Evolutionary conservation across 2,329 filamentous ascomycete genomes (phyloP), one percentile per base, ranked within the genome.

Genomic region (Chalara sp.): DNA sequence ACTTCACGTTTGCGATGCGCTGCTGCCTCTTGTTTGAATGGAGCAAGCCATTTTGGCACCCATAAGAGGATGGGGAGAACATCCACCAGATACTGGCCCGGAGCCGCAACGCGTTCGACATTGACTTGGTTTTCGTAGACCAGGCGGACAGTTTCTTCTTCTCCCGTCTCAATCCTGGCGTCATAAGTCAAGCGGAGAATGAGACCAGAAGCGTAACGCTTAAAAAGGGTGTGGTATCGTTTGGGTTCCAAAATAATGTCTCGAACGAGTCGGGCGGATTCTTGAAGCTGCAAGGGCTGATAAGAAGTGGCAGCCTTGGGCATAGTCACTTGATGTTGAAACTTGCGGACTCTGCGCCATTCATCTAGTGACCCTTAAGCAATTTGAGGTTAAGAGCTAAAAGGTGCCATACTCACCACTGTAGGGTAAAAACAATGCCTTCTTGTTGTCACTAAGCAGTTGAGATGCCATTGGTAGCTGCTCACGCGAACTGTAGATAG

Each of bases 181-280:
- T 68, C 70, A 51, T 68, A 73, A 3, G 61, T 66, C 29, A 73
- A 56, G 4, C 71, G 66, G 12, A 72, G 63, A 7, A 72, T 70
- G 1, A 74, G 54, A 3, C 70, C 68, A 1, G 68, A 63, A 6
- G 70, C 65, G 52, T 72, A 72, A 6, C 70, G 60, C 48, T 71
- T 68, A 44, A 72, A 66, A 40, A 64, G 65, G 10, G 56, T 61
- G 31, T 70, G 66, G 52, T 71, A 73, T 44, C 66, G 56, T 28
- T 46, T 47, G 3, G 69, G 69, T 1, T 59, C 50, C 5, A 50
- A 48, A n/a, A 70, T 42, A 11, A 73, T 54, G 51, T 70, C 66
- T 13, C 62, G 50, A 3, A 68, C 48, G 33, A 67, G 50, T 21
- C 61, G 53, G 12, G 58, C 50, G 6, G 59, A 62, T 55, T 70